Conservation (phyloP, 768 basidiomycete genomes). For the Saitozyma podzolica region DNA sequence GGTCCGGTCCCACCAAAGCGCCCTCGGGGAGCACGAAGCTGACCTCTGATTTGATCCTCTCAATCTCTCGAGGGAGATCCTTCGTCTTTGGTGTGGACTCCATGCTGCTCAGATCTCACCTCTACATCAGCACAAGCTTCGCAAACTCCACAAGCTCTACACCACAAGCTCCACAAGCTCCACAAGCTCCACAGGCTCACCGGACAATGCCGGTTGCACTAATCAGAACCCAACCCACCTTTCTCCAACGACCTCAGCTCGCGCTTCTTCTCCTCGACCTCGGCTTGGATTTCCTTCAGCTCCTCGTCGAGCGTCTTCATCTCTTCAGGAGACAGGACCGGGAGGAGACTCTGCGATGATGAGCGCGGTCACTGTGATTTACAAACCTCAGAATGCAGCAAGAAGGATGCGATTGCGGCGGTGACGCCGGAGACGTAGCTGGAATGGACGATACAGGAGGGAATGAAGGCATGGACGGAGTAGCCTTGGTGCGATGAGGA, state of each 20-base stretch:
- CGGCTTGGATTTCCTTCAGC: constrained; percentile 25
- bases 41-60: constrained; percentile 61
- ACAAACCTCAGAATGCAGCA: background rate
- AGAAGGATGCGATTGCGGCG: no score
- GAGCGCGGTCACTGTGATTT: no score
- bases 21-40: constrained; percentile 23
- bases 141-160: background rate
- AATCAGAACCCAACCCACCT: constrained; percentile 3
- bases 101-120: constrained; percentile 63
- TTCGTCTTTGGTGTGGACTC: constrained; percentile 69
- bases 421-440: no score
- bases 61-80: constrained; percentile 63
- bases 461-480: background rate
- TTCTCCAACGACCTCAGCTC: constrained; percentile 11
- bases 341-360: constrained; percentile 60
- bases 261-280: constrained; percentile 24
- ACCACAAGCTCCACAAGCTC: no score
- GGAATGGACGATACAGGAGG: background rate
- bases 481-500: background rate
- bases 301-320: constrained; percentile 61
- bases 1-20: background rate
- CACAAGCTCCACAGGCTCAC: no score
- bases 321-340: constrained; percentile 65
- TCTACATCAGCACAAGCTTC: background rate
- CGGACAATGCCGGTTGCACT: background rate